These are phyloP conservation scores for Aspergillus jensenii DNA, from an alignment of 2,329 filamentous ascomycete species.

Conservation along the genomic window DNA sequence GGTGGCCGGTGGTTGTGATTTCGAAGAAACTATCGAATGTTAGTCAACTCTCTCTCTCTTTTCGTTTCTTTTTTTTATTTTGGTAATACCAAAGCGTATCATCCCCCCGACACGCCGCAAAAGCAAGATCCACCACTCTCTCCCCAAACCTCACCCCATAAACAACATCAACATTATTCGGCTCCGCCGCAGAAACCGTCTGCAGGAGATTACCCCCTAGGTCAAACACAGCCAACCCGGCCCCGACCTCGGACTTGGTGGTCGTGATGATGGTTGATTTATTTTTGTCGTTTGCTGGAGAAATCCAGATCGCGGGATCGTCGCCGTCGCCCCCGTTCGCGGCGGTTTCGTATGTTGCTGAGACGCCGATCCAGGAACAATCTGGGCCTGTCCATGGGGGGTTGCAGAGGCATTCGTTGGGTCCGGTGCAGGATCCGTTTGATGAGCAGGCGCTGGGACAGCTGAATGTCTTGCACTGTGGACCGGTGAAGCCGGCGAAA, in stretches of 20 bases:
- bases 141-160: background rate
- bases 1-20: background rate
- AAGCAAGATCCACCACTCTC: slow-evolving; percentile 2
- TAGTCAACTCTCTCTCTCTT: too few species aligned
- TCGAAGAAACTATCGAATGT: slow-evolving; percentile 1
- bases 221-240: slow-evolving; percentile 5
- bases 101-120: slow-evolving; percentile 7
- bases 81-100: slow-evolving; percentile 7
- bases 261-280: slow-evolving; percentile 6
- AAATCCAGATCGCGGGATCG: slow-evolving; percentile 11
- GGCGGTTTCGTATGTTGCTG: slow-evolving; percentile 6
- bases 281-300: background rate
- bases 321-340: slow-evolving; percentile 11
- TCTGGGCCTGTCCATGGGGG: slow-evolving; percentile 1
- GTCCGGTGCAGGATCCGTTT: slow-evolving; percentile 3
- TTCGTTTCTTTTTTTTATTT: too few species aligned
- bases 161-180: slow-evolving; percentile 11
- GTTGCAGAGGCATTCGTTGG: slow-evolving; percentile 2
- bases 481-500: slow-evolving; percentile 9
- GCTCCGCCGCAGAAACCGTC: slow-evolving; percentile 1
- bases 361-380: slow-evolving; percentile 6
- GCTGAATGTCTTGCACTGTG: background rate
- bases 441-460: slow-evolving; percentile 3
- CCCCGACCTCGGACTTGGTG: slow-evolving; percentile 4
- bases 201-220: slow-evolving; percentile 5